Evolutionary conservation across 495 filamentous ascomycete genomes (phyloP).

Genomic region (Talaromyces adpressus): DNA sequence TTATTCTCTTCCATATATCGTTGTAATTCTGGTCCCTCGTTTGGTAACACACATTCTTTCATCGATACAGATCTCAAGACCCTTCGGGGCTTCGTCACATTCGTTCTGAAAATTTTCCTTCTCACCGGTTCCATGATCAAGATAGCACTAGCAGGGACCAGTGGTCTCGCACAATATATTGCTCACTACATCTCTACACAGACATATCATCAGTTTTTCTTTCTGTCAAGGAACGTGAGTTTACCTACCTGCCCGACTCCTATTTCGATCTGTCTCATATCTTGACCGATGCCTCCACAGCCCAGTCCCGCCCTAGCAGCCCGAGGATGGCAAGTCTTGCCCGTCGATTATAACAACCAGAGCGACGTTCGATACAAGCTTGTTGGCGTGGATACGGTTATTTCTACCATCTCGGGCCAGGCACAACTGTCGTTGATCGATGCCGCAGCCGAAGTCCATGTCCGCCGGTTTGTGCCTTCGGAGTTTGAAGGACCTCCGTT

Average conservation of each 20-base stretch:
- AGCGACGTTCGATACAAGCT: conserved; percentile 54
- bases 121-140: conserved; percentile 46
- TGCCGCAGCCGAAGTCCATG: conserved; percentile 56
- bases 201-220: conserved; percentile 56
- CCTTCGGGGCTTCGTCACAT: background rate
- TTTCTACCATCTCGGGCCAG: conserved; percentile 61
- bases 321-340: conserved; percentile 49
- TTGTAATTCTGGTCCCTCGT: conserved; percentile 5
- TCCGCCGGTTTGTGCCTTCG: conserved; percentile 64
- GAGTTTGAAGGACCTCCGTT: conserved; percentile 59
- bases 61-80: background rate
- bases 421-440: conserved; percentile 67
- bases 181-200: conserved; percentile 48
- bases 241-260: background rate
- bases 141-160: conserved; percentile 67
- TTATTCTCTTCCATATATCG: background rate
- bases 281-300: conserved; percentile 14
- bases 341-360: conserved; percentile 55
- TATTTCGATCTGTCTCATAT: background rate
- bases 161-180: conserved; percentile 59
- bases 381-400: conserved; percentile 63
- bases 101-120: background rate
- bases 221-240: conserved; percentile 58
- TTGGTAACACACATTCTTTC: background rate
- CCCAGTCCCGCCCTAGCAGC: conserved; percentile 25